Conservation (phyloP, 2,329 filamentous ascomycete species). For the Epichloe brachyelytri region DNA sequence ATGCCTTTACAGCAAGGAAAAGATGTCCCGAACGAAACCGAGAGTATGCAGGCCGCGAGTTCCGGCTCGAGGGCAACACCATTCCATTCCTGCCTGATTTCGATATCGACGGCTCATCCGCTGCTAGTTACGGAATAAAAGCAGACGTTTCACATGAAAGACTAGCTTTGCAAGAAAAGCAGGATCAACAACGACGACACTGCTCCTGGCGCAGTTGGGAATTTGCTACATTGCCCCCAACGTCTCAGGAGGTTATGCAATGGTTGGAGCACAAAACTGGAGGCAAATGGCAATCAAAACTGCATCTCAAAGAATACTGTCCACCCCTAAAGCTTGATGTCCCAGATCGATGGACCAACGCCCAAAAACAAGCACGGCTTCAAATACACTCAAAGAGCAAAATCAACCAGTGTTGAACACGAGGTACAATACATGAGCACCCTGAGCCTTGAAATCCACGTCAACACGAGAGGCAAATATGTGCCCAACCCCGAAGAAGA, state of each 20-base stretch:
- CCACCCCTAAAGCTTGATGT: slow-evolving; percentile 35
- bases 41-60: slow-evolving; percentile 82
- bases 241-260: slow-evolving; percentile 49
- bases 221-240: slow-evolving; percentile 57
- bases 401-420: slow-evolving; percentile 64
- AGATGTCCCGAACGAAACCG: slow-evolving; percentile 65
- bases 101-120: slow-evolving; percentile 44
- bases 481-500: slow-evolving; percentile 85
- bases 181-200: slow-evolving; percentile 31
- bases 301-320: slow-evolving; percentile 11
- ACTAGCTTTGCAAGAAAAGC: slow-evolving; percentile 33
- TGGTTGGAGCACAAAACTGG: slow-evolving; percentile 45
- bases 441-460: slow-evolving; percentile 87
- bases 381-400: slow-evolving; percentile 69
- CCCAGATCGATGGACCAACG: slow-evolving; percentile 81
- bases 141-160: slow-evolving; percentile 34
- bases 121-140: slow-evolving; percentile 42
- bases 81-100: slow-evolving; percentile 73
- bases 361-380: slow-evolving; percentile 71
- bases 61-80: slow-evolving; percentile 61
- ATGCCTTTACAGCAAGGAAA: slow-evolving; percentile 73
- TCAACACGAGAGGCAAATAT: slow-evolving; percentile 70
- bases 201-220: slow-evolving; percentile 61
- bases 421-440: slow-evolving; percentile 92
- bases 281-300: slow-evolving; percentile 10